These are phyloP conservation scores for Xenoacremonium recifei DNA, from an alignment of 2,329 filamentous ascomycete genomes.

Conservation along the genomic window DNA sequence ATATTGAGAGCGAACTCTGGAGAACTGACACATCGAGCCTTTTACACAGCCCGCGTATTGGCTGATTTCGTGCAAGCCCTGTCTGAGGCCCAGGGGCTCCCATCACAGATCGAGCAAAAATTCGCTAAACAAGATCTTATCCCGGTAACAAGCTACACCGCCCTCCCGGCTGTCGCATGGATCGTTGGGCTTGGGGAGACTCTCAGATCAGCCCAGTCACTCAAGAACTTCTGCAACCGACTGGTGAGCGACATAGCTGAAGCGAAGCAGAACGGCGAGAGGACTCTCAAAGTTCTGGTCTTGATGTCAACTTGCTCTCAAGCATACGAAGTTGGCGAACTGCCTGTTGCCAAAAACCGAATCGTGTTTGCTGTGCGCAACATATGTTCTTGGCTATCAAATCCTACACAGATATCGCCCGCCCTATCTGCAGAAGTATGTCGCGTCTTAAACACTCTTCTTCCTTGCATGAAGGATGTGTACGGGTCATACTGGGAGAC, in stretches of 20 bases:
- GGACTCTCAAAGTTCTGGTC: conserved; percentile 48
- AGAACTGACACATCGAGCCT: conserved; percentile 39
- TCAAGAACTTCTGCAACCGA: conserved; percentile 57
- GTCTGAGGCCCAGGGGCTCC: conserved; percentile 46
- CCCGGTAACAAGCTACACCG: conserved; percentile 45
- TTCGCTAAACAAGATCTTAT: conserved; percentile 45
- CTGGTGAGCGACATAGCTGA: conserved; percentile 61
- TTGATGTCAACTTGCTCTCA: conserved; percentile 53
- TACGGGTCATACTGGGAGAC: conserved; percentile 88
- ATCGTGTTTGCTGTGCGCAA: conserved; percentile 82
- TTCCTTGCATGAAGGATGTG: conserved; percentile 75
- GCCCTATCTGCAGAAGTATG: conserved; percentile 51
- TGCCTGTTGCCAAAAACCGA: conserved; percentile 64
- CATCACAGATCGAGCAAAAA: conserved; percentile 44
- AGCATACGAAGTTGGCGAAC: conserved; percentile 49
- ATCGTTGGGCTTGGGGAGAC: conserved; percentile 52
- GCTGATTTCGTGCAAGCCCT: conserved; percentile 47
- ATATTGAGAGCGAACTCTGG: conserved; percentile 43
- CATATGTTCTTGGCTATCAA: conserved; percentile 68
- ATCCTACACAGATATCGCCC: conserved; percentile 41
- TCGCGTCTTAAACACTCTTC: conserved; percentile 56
- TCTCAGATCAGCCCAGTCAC: conserved; percentile 44
- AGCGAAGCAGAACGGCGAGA: conserved; percentile 40
- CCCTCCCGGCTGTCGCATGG: conserved; percentile 49
- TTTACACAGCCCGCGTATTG: conserved; percentile 56